Conservation (phyloP, 2,329 filamentous ascomycete species). For the Trichoderma semiorbis region DNA sequence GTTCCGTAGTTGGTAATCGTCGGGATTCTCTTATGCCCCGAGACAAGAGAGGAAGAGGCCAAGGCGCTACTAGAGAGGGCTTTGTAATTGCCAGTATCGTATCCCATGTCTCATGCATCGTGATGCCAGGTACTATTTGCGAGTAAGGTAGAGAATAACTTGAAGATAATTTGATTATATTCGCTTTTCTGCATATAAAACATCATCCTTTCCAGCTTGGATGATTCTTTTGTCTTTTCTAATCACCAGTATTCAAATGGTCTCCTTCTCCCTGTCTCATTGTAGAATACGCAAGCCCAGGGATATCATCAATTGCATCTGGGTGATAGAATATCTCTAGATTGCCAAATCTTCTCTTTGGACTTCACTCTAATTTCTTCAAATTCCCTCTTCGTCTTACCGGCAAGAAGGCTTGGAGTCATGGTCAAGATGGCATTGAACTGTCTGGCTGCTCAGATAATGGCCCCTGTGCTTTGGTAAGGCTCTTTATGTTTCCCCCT, state of each 20-base stretch:
- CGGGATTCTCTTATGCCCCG: not conserved
- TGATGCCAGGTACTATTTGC: not conserved
- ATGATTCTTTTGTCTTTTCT: not conserved
- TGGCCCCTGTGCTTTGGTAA: not conserved
- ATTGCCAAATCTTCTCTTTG: not conserved
- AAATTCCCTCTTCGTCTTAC: accelerated
- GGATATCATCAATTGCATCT: not conserved
- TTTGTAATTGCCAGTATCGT: not conserved
- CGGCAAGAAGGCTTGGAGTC: not conserved
- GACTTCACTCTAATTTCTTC: not conserved
- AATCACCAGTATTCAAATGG: not conserved
- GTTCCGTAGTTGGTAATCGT: not conserved
- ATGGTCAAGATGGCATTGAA: not conserved
- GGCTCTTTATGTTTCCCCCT: not conserved
- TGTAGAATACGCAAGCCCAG: not conserved
- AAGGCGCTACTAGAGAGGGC: not conserved
- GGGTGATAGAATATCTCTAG: not conserved
- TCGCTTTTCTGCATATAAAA: not conserved
- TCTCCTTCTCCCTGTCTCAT: not conserved
- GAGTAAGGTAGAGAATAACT: not conserved
- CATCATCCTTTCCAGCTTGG: not conserved
- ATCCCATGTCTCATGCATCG: not conserved
- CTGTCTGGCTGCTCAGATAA: not conserved
- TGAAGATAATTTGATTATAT: not conserved
- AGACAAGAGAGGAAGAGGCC: not conserved